Base-by-base conservation (phyloP, 495 filamentous ascomycete species). In the Hypoxylon lienhwacheense region DNA sequence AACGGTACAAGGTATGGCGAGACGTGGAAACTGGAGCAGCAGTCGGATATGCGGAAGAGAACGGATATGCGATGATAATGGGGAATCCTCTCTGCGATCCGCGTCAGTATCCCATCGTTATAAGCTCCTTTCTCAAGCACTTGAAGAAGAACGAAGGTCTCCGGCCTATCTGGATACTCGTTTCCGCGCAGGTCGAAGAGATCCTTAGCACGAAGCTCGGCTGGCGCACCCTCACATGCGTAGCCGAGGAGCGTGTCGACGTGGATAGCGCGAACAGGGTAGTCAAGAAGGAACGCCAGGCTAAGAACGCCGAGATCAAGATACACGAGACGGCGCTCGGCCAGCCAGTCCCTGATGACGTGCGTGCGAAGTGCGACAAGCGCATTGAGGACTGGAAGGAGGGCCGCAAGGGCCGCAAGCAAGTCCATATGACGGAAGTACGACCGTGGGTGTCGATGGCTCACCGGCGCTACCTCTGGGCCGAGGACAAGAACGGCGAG, bases 351-450 rank as follows among this genome's bases (percentile, higher is more conserved):
- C 73, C 84, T 0, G 77, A 89, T 0, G 82, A 89, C 2, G 64
- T 88, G 32, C 77, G 79, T 33, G 63, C 76, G 17, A 81, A 83
- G 59, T 80, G 85, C 61, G 85, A 93, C 65, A 75, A 79, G 53
- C 81, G 86, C 28, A 82, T 95, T 48, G 55, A 80, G 39, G 86
- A 91, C 61, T 95, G 89, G 90, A 84, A 90, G 51, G 69, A 73
- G 42, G 81, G 78, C 67, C 85, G 90, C 61, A 90, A 90, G 70
- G 88, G 87, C 49, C 85, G 79, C 17, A 73, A 61, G 43, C 89
- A 93, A 67, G 86, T 93, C 22, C 90, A 93, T 64, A 78, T 95
- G 32, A 92, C 89, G 4, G 84, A 91, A 51, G 89, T 93, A 53
- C 81, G 80, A 7, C 89, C 88, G 2, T 95, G 89, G 89, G 74